Percentiles rank a stretch among this genome's conserved stretches.
Evolutionary conservation across 2,329 filamentous ascomycete species (phyloP).

Genomic region (Pseudogymnoascus sp.): DNA sequence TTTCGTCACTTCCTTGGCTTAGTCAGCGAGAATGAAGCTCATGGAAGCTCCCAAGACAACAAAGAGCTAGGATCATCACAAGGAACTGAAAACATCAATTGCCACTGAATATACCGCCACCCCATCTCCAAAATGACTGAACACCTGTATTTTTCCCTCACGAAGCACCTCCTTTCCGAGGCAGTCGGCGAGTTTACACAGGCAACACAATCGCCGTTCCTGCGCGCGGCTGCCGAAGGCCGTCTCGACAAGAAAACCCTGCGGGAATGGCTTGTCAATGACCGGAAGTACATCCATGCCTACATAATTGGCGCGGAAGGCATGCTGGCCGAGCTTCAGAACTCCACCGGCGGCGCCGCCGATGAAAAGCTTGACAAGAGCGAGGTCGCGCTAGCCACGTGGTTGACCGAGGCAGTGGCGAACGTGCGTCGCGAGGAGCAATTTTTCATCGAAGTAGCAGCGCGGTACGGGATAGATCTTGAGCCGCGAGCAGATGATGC

Average conservation of each 20-base stretch:
- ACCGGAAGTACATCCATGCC: conserved; percentile 62
- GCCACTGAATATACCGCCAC: background rate
- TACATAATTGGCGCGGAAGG: conserved; percentile 61
- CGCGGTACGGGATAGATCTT: conserved; percentile 50
- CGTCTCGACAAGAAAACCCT: conserved; percentile 49
- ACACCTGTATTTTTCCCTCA: conserved; percentile 39
- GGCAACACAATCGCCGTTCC: conserved; percentile 61
- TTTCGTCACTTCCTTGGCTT: background rate
- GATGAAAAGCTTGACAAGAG: conserved; percentile 30
- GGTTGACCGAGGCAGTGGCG: conserved; percentile 56
- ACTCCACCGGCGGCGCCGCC: conserved; percentile 37
- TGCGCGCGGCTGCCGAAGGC: conserved; percentile 57
- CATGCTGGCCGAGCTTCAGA: conserved; percentile 54
- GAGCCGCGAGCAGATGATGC: background rate
- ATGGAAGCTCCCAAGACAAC: background rate
- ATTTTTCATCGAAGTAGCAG: conserved; percentile 60
- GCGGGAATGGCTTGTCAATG: conserved; percentile 63
- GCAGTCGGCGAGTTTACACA: conserved; percentile 36
- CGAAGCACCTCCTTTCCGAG: conserved; percentile 48
- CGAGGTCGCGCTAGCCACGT: conserved; percentile 51
- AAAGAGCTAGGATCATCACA: background rate
- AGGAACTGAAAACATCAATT: background rate
- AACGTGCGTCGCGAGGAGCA: conserved; percentile 61
- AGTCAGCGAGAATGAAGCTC: background rate
- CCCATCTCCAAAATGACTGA: background rate